Percentiles rank a stretch among this genome's conserved stretches.
Evolutionary conservation across 2,329 filamentous ascomycete species (phyloP).

Genomic region (Pleoardoris graminearum): DNA sequence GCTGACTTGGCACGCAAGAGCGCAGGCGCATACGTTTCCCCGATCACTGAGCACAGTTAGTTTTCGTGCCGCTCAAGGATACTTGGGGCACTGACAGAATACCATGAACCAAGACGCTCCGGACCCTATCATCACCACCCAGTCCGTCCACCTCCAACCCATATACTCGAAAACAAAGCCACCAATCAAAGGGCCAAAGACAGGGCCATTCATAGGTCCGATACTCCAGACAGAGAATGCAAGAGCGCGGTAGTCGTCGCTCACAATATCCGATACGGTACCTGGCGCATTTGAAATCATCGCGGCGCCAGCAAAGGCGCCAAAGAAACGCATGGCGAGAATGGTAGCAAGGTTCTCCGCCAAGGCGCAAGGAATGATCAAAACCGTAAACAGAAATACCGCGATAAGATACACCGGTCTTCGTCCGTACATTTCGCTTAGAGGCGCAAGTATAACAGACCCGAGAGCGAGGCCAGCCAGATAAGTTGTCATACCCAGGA

Average conservation of each 20-base stretch:
- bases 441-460: constrained; percentile 71
- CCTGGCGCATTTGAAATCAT: constrained; percentile 85
- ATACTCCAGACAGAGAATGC: constrained; percentile 82
- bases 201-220: constrained; percentile 75
- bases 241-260: constrained; percentile 77
- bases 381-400: constrained; percentile 64
- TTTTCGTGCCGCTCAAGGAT: constrained; percentile 70
- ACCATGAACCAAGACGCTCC: constrained; percentile 65
- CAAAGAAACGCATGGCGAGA: constrained; percentile 74
- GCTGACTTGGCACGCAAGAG: constrained; percentile 73
- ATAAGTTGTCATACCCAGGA: constrained; percentile 78
- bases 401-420: constrained; percentile 69
- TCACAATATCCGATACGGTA: constrained; percentile 80
- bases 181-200: constrained; percentile 70
- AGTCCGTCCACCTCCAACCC: constrained; percentile 88
- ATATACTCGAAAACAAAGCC: constrained; percentile 78
- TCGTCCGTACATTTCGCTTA: constrained; percentile 72
- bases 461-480: constrained; percentile 74
- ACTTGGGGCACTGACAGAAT: constrained; percentile 27
- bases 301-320: constrained; percentile 72
- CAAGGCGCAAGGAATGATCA: constrained; percentile 73
- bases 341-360: constrained; percentile 69
- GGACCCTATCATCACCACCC: constrained; percentile 66
- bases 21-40: constrained; percentile 79
- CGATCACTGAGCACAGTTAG: constrained; percentile 68